Percentiles rank a stretch among this genome's conserved stretches.
These are phyloP conservation scores for Kurtzmaniella quercitrusa DNA, from an alignment of 1,139 yeast genomes.

Conservation along the genomic window DNA sequence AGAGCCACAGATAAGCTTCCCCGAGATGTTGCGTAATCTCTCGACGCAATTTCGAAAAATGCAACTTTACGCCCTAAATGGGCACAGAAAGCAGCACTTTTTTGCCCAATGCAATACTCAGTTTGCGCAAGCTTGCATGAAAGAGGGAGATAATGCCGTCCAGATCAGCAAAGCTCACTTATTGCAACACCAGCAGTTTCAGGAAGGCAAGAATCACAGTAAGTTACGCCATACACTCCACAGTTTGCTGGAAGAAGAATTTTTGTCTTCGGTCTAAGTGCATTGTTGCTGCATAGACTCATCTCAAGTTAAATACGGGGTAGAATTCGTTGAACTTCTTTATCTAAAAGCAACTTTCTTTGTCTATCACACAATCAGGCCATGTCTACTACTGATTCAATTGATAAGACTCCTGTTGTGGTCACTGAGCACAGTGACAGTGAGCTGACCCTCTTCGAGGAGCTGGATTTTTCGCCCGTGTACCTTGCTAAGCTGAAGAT, in stretches of 20 bases:
- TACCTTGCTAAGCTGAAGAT: slow-evolving; percentile 33
- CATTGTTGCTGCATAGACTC: too few species aligned
- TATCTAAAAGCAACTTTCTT: not conserved
- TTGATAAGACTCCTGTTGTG: not conserved
- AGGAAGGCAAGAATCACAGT: too few species aligned
- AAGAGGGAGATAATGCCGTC: too few species aligned
- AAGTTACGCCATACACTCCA: not conserved
- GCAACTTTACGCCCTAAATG: not conserved
- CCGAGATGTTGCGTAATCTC: not conserved
- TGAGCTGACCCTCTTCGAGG: slow-evolving; percentile 14
- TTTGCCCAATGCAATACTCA: not conserved
- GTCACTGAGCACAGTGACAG: not conserved
- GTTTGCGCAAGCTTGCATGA: not conserved
- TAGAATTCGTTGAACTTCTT: too few species aligned
- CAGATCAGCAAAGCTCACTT: too few species aligned
- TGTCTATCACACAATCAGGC: not conserved
- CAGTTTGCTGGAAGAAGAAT: not conserved
- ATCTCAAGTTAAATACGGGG: too few species aligned
- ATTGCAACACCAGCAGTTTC: too few species aligned
- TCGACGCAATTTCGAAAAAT: not conserved
- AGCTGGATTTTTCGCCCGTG: slow-evolving; percentile 17
- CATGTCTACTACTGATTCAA: not conserved
- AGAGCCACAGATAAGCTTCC: too few species aligned
- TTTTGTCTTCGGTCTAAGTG: not conserved
- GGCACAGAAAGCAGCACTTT: not conserved